phyloP scores from a whole-genome alignment of 495 filamentous ascomycete genomes.

The Penicillium flavigenum region DNA sequence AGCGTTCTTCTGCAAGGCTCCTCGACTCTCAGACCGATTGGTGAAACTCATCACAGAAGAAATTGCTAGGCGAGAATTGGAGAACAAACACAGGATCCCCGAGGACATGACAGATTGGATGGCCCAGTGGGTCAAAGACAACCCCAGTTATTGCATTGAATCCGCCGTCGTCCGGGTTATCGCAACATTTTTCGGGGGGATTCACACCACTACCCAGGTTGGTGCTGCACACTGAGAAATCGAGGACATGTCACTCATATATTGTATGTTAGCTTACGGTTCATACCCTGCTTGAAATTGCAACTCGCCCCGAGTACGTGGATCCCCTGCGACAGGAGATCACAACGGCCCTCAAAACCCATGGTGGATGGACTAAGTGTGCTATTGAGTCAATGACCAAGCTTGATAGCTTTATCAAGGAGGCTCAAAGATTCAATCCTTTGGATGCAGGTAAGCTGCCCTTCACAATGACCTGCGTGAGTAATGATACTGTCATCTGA shows the following conservation, averaged over 20 bases:
- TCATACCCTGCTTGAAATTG: conserved; percentile 13
- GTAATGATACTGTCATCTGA: not conserved
- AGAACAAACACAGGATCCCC: conserved; percentile 1
- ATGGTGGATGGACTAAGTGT: conserved; percentile 2
- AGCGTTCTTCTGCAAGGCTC: conserved; percentile 1
- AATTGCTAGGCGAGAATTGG: conserved; percentile 3
- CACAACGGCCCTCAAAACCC: not conserved
- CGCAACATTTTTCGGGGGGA: conserved; percentile 1
- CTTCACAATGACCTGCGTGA: conserved; percentile 1
- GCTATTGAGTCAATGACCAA: conserved; percentile 3
- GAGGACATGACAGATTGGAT: conserved; percentile 2
- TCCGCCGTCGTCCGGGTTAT: conserved; percentile 2
- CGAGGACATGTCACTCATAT: not conserved
- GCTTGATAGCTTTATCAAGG: conserved; percentile 50
- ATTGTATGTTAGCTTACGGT: conserved; percentile 4
- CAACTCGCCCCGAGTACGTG: conserved; percentile 12
- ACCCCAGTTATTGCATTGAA: not conserved
- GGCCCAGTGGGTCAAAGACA: conserved; percentile 2
- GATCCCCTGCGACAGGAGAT: conserved; percentile 9
- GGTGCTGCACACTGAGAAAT: conserved; percentile 3
- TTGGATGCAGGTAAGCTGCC: conserved; percentile 3
- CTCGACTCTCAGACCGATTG: conserved; percentile 2
- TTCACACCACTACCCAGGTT: conserved; percentile 2
- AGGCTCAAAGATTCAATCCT: conserved; percentile 41
- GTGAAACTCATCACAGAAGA: conserved; percentile 1